Percentiles rank a stretch among this genome's conserved stretches.
Evolutionary conservation across 2,329 filamentous ascomycete genomes (phyloP).

Genomic region (Penicillium sp.): DNA sequence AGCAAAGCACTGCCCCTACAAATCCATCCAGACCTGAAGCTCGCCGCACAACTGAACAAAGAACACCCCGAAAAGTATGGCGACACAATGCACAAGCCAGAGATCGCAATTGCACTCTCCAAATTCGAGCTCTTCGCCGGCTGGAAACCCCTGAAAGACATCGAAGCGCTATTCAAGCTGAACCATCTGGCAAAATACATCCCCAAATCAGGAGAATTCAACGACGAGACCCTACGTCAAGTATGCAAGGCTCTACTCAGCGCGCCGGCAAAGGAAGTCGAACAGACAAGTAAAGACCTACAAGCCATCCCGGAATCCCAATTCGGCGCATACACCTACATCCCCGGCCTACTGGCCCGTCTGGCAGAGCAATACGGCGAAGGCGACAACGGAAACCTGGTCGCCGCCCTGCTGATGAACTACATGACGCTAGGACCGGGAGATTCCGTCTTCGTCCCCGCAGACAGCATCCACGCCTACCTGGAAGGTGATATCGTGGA

Average conservation of each 20-base stretch:
- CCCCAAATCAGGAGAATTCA: constrained; percentile 50
- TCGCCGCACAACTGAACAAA: constrained; percentile 62
- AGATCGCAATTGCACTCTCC: constrained; percentile 69
- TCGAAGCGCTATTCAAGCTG: constrained; percentile 57
- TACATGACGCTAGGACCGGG: constrained; percentile 64
- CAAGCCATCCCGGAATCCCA: constrained; percentile 47
- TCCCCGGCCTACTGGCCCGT: constrained; percentile 62
- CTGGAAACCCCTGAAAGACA: constrained; percentile 64
- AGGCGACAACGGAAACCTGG: constrained; percentile 64
- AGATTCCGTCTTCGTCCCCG: constrained; percentile 67
- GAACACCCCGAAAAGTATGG: constrained; percentile 64
- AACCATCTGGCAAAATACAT: constrained; percentile 55
- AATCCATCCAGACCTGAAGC: constrained; percentile 68
- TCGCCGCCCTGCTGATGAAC: constrained; percentile 73
- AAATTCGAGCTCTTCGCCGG: constrained; percentile 75
- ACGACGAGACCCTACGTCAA: constrained; percentile 57
- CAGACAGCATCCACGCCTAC: constrained; percentile 72
- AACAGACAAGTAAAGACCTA: constrained; percentile 53
- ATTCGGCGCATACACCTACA: constrained; percentile 56
- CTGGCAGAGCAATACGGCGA: constrained; percentile 63
- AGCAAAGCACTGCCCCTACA: constrained; percentile 72
- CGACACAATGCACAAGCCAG: constrained; percentile 75
- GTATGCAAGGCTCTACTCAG: constrained; percentile 56
- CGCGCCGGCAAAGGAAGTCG: constrained; percentile 51
- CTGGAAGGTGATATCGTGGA: constrained; percentile 71